phyloP scores from a whole-genome alignment of 768 basidiomycete species.

The Leccinum rimulosum region DNA sequence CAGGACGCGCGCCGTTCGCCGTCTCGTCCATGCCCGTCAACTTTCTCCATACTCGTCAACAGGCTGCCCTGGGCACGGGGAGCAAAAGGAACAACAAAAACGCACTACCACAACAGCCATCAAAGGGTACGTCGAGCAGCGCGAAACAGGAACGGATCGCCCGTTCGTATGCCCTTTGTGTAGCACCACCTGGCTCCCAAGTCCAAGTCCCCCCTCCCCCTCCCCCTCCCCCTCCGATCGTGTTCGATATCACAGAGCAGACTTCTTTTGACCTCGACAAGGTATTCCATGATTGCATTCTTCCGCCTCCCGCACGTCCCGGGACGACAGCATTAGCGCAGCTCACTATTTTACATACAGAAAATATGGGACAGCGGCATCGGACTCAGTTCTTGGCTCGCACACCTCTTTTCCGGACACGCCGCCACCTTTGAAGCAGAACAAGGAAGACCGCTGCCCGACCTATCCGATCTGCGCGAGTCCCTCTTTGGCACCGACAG shows the following conservation, averaged over 20 bases:
- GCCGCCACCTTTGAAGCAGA: background rate
- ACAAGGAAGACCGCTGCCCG: constrained; percentile 2
- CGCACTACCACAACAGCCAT: background rate
- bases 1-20: constrained; percentile 49
- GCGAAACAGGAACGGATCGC: constrained; percentile 69
- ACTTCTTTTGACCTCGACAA: constrained; percentile 93
- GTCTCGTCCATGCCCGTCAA: constrained; percentile 69
- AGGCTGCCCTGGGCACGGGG: background rate
- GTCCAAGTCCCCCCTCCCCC: background rate
- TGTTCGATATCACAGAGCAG: constrained; percentile 65
- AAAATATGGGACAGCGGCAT: constrained; percentile 98
- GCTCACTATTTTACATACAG: constrained; percentile 39
- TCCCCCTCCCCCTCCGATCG: background rate
- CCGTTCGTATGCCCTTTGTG: constrained; percentile 17
- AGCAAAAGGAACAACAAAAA: background rate
- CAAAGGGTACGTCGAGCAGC: constrained; percentile 11
- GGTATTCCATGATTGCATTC: constrained; percentile 43
- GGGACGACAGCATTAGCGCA: background rate
- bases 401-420: constrained; percentile 30
- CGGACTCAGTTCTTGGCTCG: constrained; percentile 79
- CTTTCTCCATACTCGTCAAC: constrained; percentile 32
- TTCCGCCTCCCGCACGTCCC: background rate
- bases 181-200: background rate
- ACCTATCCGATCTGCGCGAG: constrained; percentile 29
- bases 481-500: constrained; percentile 40